Percentiles rank a stretch among this genome's conserved stretches.
Conservation (phyloP, 495 filamentous ascomycete genomes). For the Pyrenopolyporus hunteri region DNA sequence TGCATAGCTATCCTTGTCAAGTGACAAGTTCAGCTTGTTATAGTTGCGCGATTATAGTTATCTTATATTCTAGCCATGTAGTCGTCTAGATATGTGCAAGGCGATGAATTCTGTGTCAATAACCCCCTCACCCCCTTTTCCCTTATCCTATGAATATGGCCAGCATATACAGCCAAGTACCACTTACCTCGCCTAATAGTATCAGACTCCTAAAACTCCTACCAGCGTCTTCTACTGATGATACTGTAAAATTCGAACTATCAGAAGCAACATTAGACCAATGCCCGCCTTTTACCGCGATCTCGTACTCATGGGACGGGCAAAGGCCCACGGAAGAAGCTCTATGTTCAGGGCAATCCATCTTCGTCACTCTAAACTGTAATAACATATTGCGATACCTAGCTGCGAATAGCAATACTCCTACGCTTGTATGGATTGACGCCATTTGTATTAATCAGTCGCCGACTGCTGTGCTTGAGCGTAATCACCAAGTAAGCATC, state of each 20-base stretch:
- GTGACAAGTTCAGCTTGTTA: neutral
- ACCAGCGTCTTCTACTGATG: neutral
- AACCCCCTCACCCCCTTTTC: no score
- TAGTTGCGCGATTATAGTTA: no score
- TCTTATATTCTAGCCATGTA: no score
- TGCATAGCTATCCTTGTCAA: neutral
- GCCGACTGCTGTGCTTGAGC: neutral
- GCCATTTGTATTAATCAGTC: slow-evolving; percentile 8
- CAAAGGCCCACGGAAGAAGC: neutral
- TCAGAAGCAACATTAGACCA: neutral
- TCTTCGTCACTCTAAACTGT: neutral
- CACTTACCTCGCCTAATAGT: neutral
- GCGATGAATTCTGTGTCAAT: no score
- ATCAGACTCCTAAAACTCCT: neutral
- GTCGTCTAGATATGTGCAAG: no score
- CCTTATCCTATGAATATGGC: neutral
- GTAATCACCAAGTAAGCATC: neutral
- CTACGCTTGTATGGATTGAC: slow-evolving; percentile 1
- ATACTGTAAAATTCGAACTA: neutral
- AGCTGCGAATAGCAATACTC: neutral
- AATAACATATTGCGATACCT: neutral
- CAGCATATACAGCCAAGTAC: neutral
- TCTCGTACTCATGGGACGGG: neutral
- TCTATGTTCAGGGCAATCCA: neutral
- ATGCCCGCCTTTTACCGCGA: neutral